phyloP scores from a whole-genome alignment of 352 stramenopile genomes.

The Phytophthora vignae region DNA sequence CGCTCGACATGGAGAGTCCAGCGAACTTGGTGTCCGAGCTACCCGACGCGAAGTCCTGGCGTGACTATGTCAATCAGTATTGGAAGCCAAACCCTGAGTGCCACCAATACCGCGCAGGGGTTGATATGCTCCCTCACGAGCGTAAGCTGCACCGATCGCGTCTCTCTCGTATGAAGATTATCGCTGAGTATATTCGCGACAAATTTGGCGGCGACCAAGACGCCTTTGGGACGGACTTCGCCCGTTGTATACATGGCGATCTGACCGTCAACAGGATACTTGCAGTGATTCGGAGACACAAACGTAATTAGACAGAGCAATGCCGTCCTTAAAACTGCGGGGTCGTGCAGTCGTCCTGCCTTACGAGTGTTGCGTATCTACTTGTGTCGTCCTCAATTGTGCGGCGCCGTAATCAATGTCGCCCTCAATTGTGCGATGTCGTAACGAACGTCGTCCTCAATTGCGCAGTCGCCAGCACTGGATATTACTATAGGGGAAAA shows the following conservation, averaged over 20 bases:
- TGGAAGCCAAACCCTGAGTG: not conserved
- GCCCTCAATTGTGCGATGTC: not conserved
- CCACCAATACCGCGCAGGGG: not conserved
- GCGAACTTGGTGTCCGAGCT: too few species aligned
- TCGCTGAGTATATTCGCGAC: not conserved
- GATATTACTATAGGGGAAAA: too few species aligned
- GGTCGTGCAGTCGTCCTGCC: too few species aligned
- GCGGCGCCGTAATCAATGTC: not conserved
- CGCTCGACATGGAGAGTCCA: too few species aligned
- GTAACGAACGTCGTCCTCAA: too few species aligned
- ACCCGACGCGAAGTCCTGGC: not conserved
- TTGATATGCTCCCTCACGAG: not conserved
- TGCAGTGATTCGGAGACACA: not conserved
- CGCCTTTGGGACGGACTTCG: not conserved
- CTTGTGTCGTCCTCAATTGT: not conserved
- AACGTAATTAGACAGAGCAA: not conserved
- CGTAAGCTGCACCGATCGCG: not conserved
- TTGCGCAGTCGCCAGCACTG: too few species aligned
- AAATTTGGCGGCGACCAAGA: not conserved
- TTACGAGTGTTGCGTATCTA: too few species aligned
- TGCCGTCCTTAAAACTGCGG: not conserved
- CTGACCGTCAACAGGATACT: not conserved
- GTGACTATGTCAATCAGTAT: not conserved
- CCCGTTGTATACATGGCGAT: not conserved
- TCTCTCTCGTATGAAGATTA: not conserved